Base-by-base conservation (phyloP, 805 yeast genomes). In the Yarrowia porcina region DNA sequence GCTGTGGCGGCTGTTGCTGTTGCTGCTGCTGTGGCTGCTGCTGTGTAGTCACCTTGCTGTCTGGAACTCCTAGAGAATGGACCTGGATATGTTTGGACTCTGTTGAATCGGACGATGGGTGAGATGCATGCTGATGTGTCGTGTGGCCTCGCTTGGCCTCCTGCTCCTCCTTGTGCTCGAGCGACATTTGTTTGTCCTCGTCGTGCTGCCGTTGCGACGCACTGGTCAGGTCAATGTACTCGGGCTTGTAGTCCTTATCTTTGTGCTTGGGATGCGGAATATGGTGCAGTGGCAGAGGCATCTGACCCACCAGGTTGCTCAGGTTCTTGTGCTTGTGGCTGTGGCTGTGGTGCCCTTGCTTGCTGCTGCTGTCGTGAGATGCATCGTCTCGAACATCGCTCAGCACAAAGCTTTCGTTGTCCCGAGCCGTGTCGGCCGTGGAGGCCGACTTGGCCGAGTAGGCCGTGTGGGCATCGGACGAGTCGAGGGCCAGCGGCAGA, bases 401-500 rank as follows among this genome's bases (percentile, higher is more conserved):
- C 39, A 49, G 20, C 56, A 49, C 39, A 49, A 49, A 49, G 36
- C 33, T 41, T 12, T 42, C 49, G 49, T 42, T 28, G 50, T 44
- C 50, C 7, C 47, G 47, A 15, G 47, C 47, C 12, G 50, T 27
- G 35, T 28, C 35, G 25, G 52, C 54, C 15, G 56, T 49, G 10
- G 25, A 42, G 9, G 59, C 44, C 4, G 42, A 35, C 42, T 50
- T 50, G 32, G 21, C 30, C 21, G 57, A 50, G 32, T 33, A 33
- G 8, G 57, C 41, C 30, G 39, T 50, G 28, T 21, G 39, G 7
- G 42, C 28, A 10, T 50, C 57, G 4, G 57, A 50, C 28, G 59
- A 52, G 44, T 49, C 41, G 13, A 33, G 23, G 41, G 57, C 12
- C 57, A 49, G 57, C n/a, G 57, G 57, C 39, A 49, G 17, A n/a